Conservation (phyloP, 495 filamentous ascomycete genomes). For the Opeltia flavorubescens region DNA sequence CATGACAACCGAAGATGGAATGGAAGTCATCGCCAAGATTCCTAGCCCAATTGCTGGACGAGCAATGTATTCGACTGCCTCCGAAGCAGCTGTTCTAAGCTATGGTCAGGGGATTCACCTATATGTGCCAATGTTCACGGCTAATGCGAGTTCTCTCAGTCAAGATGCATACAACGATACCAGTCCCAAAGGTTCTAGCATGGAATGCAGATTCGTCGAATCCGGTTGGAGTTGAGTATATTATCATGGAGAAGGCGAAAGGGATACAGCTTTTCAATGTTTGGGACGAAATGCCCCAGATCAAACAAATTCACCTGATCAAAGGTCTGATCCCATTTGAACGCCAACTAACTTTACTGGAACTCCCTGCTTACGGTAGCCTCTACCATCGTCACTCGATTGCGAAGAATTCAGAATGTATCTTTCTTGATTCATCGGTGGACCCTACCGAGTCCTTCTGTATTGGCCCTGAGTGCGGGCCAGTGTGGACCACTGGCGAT, state of each 20-base stretch:
- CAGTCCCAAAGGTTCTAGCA: conserved; percentile 20
- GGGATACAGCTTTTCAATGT: conserved; percentile 22
- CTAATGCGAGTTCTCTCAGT: conserved; percentile 10
- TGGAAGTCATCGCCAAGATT: conserved; percentile 25
- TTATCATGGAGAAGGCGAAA: conserved; percentile 26
- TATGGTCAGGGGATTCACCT: conserved; percentile 17
- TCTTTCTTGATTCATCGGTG: conserved; percentile 11
- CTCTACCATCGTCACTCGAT: conserved; percentile 20
- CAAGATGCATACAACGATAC: conserved; percentile 19
- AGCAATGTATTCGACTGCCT: conserved; percentile 20
- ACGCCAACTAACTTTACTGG: conserved; percentile 16
- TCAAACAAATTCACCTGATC: conserved; percentile 20
- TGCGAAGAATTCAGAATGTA: neutral
- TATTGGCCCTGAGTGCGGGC: conserved; percentile 17
- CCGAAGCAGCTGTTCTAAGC: conserved; percentile 25
- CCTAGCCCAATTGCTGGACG: conserved; percentile 23
- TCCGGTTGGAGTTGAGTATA: conserved; percentile 23
- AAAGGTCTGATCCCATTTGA: conserved; percentile 19
- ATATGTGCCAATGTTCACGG: neutral
- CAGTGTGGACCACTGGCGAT: conserved; percentile 1
- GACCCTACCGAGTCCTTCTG: conserved; percentile 15
- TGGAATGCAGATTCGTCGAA: conserved; percentile 21
- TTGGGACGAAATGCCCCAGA: conserved; percentile 18
- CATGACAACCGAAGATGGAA: conserved; percentile 21
- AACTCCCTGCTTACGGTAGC: conserved; percentile 21